A percentile compares a stretch with the other conserved stretches of the same genome.
Evolutionary conservation across 768 basidiomycete species (phyloP).

Genomic region (Hydnomerulius pinastri): DNA sequence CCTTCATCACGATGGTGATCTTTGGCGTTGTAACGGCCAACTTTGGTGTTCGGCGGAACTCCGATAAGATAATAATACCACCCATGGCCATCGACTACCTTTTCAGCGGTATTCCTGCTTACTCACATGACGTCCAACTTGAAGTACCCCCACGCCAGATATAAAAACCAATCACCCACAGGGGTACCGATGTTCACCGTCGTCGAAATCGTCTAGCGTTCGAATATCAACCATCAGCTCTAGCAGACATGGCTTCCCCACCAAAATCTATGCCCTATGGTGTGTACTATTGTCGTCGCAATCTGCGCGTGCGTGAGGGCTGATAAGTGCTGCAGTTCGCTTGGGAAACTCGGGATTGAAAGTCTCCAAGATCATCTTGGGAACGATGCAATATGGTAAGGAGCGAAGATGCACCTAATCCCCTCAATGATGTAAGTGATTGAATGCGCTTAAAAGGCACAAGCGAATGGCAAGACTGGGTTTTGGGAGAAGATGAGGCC

Average conservation of each 20-base stretch:
- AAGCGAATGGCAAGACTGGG: slow-evolving; percentile 49
- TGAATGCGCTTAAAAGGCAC: slow-evolving; percentile 7
- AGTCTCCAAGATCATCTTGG: slow-evolving; percentile 47
- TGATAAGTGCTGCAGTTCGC: slow-evolving; percentile 24
- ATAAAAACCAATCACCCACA: too few relatives aligned
- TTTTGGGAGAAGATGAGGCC: slow-evolving; percentile 40
- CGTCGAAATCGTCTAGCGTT: too few relatives aligned
- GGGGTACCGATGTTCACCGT: too few relatives aligned
- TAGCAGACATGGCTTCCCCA: slow-evolving; percentile 4
- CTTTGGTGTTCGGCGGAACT: too few relatives aligned
- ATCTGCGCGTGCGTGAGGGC: background rate
- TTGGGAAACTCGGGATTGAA: slow-evolving; percentile 47
- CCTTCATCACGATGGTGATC: too few relatives aligned
- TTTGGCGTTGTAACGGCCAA: too few relatives aligned
- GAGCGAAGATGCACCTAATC: slow-evolving; percentile 4
- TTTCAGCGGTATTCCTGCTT: too few relatives aligned
- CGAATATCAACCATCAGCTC: background rate
- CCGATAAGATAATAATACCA: slow-evolving; percentile 9
- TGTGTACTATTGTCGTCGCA: background rate
- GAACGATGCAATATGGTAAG: slow-evolving; percentile 40
- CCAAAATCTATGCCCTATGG: slow-evolving; percentile 19
- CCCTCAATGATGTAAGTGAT: too few relatives aligned
- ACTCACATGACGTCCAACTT: slow-evolving; percentile 6
- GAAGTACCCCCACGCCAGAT: background rate
- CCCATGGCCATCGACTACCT: too few relatives aligned